phyloP scores from a whole-genome alignment of 2,329 filamentous ascomycete species.

The Claviceps sp. region DNA sequence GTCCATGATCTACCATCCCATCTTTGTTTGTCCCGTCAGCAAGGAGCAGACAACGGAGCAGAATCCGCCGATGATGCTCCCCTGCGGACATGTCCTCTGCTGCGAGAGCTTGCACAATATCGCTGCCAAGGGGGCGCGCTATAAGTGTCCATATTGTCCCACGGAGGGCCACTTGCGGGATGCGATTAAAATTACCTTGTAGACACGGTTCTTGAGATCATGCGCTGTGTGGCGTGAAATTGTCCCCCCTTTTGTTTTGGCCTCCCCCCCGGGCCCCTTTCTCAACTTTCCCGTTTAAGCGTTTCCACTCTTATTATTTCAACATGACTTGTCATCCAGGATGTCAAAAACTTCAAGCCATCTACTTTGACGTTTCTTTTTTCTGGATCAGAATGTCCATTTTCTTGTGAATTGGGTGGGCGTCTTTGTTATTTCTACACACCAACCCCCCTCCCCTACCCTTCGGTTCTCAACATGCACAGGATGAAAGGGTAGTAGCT shows the following conservation, averaged over 20 bases:
- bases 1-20: conserved; percentile 71
- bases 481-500: too few species aligned
- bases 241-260: not conserved
- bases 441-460: too few species aligned
- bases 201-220: not conserved
- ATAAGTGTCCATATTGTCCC: conserved; percentile 96
- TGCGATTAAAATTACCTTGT: conserved; percentile 59
- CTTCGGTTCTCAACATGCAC: too few species aligned
- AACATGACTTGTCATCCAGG: not conserved
- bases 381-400: not conserved
- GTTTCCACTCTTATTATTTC: not conserved
- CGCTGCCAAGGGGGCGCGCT: conserved; percentile 61
- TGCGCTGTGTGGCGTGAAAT: not conserved
- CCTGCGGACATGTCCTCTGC: conserved; percentile 88
- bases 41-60: conserved; percentile 89
- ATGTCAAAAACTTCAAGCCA: not conserved
- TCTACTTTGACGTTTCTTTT: not conserved
- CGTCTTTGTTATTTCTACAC: too few species aligned
- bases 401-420: too few species aligned
- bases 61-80: conserved; percentile 94
- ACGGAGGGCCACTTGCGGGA: conserved; percentile 67
- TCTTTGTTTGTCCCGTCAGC: conserved; percentile 94
- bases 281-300: not conserved
- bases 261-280: not conserved
- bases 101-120: conserved; percentile 69